Conservation (phyloP, 1,284 basidiomycete species). For the Pisolithus thermaeus region DNA sequence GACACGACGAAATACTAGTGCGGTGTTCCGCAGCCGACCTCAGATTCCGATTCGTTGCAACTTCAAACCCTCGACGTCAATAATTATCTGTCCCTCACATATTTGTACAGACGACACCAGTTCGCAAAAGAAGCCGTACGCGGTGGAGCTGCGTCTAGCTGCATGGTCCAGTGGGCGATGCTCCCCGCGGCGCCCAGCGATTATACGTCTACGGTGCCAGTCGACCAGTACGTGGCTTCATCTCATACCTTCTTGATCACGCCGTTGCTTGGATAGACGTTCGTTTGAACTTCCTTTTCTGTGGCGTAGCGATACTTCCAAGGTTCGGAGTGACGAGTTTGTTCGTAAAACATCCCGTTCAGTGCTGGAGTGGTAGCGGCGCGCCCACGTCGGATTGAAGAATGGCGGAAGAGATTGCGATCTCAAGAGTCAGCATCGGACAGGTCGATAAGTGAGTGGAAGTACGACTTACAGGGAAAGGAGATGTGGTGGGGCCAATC, state of each 20-base stretch:
- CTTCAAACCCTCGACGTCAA: neutral
- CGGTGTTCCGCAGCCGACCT: no score
- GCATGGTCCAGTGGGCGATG: no score
- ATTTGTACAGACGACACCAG: no score
- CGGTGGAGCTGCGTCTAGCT: no score
- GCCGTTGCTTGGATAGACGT: constrained; percentile 18
- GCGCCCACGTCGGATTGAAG: neutral
- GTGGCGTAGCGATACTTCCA: constrained; percentile 30
- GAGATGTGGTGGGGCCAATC: constrained; percentile 10
- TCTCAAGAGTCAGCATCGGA: constrained; percentile 7
- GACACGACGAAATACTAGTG: no score
- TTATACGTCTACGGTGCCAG: no score
- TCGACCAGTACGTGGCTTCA: neutral
- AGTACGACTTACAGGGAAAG: constrained; percentile 23
- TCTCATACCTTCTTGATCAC: neutral
- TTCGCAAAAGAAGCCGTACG: no score
- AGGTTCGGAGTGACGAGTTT: constrained; percentile 1
- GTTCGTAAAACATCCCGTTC: constrained; percentile 21
- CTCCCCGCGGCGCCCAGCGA: no score
- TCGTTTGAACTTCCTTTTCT: constrained; percentile 23
- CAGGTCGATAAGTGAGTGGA: neutral
- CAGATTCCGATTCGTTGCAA: neutral
- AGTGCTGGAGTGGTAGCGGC: constrained; percentile 9
- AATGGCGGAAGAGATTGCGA: neutral
- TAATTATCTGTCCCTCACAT: neutral